These are phyloP conservation scores for Yamagishiella unicocca DNA, from an alignment of 139 green algal genomes.

Conservation along the genomic window DNA sequence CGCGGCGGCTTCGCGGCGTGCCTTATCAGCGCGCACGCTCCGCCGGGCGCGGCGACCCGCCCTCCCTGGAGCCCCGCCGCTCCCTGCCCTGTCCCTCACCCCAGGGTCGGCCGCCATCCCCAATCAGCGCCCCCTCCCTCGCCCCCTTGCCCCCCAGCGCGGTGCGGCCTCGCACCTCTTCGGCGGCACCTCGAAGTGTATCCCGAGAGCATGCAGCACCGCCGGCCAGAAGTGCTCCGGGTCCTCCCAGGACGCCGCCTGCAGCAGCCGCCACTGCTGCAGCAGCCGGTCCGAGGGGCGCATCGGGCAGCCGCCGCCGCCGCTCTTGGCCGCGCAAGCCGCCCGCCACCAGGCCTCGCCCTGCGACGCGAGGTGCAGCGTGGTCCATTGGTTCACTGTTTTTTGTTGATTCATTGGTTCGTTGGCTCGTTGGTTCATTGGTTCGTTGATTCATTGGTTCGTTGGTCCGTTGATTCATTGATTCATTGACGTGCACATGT, in stretches of 20 bases:
- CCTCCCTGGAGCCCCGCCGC: background rate
- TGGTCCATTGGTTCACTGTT: too few species aligned
- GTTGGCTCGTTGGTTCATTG: too few species aligned
- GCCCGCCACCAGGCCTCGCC: conserved; percentile 6
- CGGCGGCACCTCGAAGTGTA: conserved; percentile 63
- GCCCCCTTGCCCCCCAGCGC: background rate
- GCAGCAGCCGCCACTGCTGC: conserved; percentile 68
- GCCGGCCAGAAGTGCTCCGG: conserved; percentile 77
- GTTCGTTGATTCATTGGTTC: too few species aligned
- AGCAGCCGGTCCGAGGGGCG: background rate
- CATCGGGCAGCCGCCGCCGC: background rate
- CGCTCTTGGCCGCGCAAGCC: background rate
- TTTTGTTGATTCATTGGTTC: too few species aligned
- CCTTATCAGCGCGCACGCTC: too few species aligned
- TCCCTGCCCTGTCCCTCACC: background rate
- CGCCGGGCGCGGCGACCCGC: too few species aligned
- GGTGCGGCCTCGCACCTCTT: background rate
- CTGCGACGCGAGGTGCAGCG: too few species aligned
- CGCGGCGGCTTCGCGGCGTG: too few species aligned
- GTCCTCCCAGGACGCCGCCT: conserved; percentile 67
- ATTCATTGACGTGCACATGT: too few species aligned
- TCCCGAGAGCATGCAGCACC: conserved; percentile 62
- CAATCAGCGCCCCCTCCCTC: background rate
- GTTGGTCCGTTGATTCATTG: too few species aligned
- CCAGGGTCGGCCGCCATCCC: background rate